Evolutionary conservation across 208 protist genomes (phyloP).

Genomic region (Trichomonas gallinae): DNA sequence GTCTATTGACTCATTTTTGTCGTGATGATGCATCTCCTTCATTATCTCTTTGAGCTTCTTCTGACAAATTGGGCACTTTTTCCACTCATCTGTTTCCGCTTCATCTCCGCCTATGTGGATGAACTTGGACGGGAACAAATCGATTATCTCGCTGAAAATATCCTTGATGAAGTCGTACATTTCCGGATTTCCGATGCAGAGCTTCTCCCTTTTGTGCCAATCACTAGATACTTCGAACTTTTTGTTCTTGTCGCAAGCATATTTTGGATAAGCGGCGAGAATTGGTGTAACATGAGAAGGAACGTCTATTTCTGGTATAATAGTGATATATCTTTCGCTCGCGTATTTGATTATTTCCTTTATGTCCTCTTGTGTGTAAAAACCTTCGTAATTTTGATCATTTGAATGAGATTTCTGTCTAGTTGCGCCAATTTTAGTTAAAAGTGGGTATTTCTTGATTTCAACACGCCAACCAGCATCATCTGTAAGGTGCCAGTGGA

Average conservation of each 20-base stretch:
- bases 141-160: neutral
- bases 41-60: neutral
- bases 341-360: conserved; percentile 13
- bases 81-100: neutral
- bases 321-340: neutral
- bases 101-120: conserved; percentile 17
- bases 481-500: conserved; percentile 8
- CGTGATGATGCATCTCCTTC: too few species aligned
- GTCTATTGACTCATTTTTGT: too few species aligned
- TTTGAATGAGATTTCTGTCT: too few species aligned
- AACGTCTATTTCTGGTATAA: conserved; percentile 24
- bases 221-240: too few species aligned
- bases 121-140: neutral
- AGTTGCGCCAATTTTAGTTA: neutral
- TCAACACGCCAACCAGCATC: neutral
- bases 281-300: neutral
- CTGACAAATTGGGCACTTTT: neutral
- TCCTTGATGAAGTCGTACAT: neutral
- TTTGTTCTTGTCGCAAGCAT: neutral
- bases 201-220: neutral
- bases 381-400: neutral
- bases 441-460: neutral
- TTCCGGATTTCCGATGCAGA: neutral
- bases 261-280: neutral
- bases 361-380: conserved; percentile 14